Conservation (phyloP, 2,329 filamentous ascomycete species). For the Ceratocystis variospora region DNA sequence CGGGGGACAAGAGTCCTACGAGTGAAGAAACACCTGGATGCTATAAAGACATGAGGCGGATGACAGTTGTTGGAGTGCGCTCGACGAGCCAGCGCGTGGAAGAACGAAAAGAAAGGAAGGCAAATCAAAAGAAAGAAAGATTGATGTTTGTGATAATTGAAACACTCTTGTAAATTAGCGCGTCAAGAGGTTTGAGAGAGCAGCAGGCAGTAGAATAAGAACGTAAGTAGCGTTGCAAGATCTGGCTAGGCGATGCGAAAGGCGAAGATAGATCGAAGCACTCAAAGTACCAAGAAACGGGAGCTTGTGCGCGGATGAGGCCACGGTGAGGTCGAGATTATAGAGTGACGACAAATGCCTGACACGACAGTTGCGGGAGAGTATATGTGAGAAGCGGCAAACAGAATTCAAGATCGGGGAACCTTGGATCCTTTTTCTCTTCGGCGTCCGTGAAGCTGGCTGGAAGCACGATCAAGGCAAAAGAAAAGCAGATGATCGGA, state of each 20-base stretch:
- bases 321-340: background rate
- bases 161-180: background rate
- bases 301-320: background rate
- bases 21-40: slow-evolving; percentile 7
- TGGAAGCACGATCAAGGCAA: slow-evolving; percentile 26
- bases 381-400: slow-evolving; percentile 13
- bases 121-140: background rate
- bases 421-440: slow-evolving; percentile 12
- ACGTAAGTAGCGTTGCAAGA: background rate
- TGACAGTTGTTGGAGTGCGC: background rate
- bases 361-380: background rate
- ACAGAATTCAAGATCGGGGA: slow-evolving; percentile 24
- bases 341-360: background rate
- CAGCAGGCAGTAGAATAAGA: background rate
- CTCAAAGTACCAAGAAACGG: background rate
- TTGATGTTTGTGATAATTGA: slow-evolving; percentile 9
- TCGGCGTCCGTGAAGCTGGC: slow-evolving; percentile 20
- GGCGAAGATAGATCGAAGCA: background rate
- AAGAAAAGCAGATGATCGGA: slow-evolving; percentile 22
- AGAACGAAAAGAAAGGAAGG: slow-evolving; percentile 11
- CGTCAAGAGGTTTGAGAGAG: background rate
- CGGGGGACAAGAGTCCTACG: slow-evolving; percentile 5
- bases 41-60: slow-evolving; percentile 16
- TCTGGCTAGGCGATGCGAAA: background rate
- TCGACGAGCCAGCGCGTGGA: slow-evolving; percentile 11